Percentiles rank a stretch among this genome's conserved stretches.
Evolutionary conservation across 225 moss, liverwort and hornwort genomes (phyloP).

Genomic region (Bryum argenteum): DNA sequence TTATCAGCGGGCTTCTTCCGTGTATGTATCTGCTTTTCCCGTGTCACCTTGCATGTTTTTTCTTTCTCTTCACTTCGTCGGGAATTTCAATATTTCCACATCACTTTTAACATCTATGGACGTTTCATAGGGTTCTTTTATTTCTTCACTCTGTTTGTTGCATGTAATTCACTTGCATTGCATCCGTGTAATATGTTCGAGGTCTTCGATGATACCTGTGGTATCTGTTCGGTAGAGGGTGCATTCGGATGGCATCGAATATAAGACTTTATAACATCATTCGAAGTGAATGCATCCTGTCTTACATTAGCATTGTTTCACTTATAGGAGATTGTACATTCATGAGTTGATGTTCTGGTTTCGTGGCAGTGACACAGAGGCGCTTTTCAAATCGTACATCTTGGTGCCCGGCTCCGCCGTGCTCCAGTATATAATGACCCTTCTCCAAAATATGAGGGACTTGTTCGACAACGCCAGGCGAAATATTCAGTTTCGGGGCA

Average conservation of each 20-base stretch:
- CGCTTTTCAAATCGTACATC: slow-evolving; percentile 11
- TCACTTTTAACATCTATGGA: not conserved
- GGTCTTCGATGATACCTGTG: not conserved
- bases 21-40: slow-evolving; percentile 21
- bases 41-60: not conserved
- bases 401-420: slow-evolving; percentile 15
- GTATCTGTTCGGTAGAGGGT: slow-evolving; percentile 4
- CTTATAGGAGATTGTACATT: not conserved
- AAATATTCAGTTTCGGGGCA: slow-evolving; percentile 1
- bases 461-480: slow-evolving; percentile 2
- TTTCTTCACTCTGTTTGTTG: not conserved
- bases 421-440: slow-evolving; percentile 12
- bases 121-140: not conserved
- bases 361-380: slow-evolving; percentile 25
- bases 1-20: slow-evolving; percentile 25
- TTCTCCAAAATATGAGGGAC: not conserved
- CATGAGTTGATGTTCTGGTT: not conserved
- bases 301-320: not conserved
- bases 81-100: not conserved
- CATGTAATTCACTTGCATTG: slow-evolving; percentile 6
- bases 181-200: not conserved
- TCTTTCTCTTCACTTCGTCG: not conserved
- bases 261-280: not conserved
- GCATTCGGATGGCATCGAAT: not conserved
- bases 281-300: not conserved